Evolutionary conservation across 768 basidiomycete genomes (phyloP).

Genomic region (Suillus plorans): DNA sequence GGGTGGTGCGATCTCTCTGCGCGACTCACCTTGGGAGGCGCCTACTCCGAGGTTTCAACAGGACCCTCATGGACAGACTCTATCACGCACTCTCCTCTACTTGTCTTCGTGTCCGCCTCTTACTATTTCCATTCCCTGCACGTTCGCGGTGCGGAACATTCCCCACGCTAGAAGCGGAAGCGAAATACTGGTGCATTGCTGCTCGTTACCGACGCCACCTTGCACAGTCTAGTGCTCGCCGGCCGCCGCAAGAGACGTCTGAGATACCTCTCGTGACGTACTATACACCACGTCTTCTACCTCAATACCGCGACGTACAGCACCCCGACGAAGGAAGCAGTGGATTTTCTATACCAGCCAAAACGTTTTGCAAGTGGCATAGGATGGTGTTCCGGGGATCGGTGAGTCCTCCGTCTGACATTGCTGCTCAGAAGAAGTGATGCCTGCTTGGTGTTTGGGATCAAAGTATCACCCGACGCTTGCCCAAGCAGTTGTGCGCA

Average conservation of each 20-base stretch:
- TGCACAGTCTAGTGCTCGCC: not conserved
- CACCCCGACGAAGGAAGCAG: not conserved
- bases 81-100: constrained; percentile 14
- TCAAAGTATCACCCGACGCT: constrained; percentile 36
- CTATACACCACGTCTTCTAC: constrained; percentile 39
- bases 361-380: constrained; percentile 46
- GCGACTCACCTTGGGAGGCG: constrained; percentile 7
- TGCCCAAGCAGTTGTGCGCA: constrained; percentile 30
- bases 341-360: constrained; percentile 32
- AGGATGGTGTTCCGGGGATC: constrained; percentile 41
- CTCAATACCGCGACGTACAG: constrained; percentile 32
- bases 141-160: constrained; percentile 21
- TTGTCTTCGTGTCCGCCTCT: constrained; percentile 17
- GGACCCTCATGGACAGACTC: constrained; percentile 3
- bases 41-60: constrained; percentile 1
- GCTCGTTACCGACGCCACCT: constrained; percentile 27
- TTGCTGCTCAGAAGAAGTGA: not conserved
- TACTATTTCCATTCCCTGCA: constrained; percentile 5
- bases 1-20: constrained; percentile 9
- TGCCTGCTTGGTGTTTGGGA: not conserved
- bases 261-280: constrained; percentile 29
- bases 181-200: constrained; percentile 32
- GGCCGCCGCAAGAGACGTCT: constrained; percentile 8
- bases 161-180: constrained; percentile 24
- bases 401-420: constrained; percentile 28